Evolutionary conservation across 2,329 filamentous ascomycete genomes (phyloP), one percentile per base, ranked within the genome.

Genomic region (Aspergillus fumigatiaffinis): DNA sequence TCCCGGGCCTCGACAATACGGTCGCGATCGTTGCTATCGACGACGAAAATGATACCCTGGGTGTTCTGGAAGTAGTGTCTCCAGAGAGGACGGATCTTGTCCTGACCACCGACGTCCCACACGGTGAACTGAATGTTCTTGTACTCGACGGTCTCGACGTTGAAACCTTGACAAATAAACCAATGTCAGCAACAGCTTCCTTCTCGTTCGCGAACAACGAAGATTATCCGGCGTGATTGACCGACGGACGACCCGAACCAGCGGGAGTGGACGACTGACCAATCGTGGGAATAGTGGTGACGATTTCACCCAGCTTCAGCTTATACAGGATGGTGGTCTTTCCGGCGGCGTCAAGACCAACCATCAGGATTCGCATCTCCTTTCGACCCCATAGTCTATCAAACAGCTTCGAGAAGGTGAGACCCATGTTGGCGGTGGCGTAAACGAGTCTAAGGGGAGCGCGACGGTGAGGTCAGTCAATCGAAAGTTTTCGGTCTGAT

Each of bases 61-160:
- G 94, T 99, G 82, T 96, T 96, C 82, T 96, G 92, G 88, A 97
- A 99, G 84, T 99, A 99, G 81, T 97, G 94, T 83, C 94, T 92
- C 94, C 94, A 99, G 75, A 99, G 84, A 76, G 94, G 94, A 79
- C 94, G 88, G 77, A 99, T 99, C 90, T 97, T 97, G 87, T 99
- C 94, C 85, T 99, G 94, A 79, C 94, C 94, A 84, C 94, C 94
- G 75, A 99, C 94, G 84, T 97, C 94, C 94, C 94, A 99, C 77
- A 99, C 94, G 78, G 93, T 97, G 86, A 99, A 99, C 79, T 96
- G 92, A 73, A 96, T 97, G 87, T 99, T 99, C 87, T 97, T 97
- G 86, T 97, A 97, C 78, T 96, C 92, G 78, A 99, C 94, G 56
- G 94, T 97, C 86, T 99, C 94, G 79, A 99, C 94, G 84, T 99